Evolutionary conservation across 2,329 filamentous ascomycete species (phyloP).

Genomic region (Cladorrhinum sp.): DNA sequence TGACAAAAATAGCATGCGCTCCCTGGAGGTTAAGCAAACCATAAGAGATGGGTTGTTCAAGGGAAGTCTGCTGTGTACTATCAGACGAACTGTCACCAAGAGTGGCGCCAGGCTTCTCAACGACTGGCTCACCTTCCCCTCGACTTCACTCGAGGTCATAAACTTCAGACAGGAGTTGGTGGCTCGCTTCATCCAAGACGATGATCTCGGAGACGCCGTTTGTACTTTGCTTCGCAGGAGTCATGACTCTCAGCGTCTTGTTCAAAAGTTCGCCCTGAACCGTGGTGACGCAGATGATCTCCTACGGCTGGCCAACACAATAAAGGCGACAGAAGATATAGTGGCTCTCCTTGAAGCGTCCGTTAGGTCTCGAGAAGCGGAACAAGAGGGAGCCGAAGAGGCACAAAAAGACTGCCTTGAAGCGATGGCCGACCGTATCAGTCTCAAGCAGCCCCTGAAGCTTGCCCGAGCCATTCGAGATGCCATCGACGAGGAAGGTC

Average conservation of each 20-base stretch:
- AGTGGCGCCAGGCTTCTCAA: slow-evolving; percentile 82
- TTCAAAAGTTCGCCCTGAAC: slow-evolving; percentile 92
- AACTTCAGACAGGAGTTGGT: slow-evolving; percentile 79
- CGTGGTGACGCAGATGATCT: slow-evolving; percentile 91
- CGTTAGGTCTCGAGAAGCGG: slow-evolving; percentile 7
- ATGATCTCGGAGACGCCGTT: slow-evolving; percentile 67
- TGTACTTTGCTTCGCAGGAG: slow-evolving; percentile 67
- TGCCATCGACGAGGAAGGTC: slow-evolving; percentile 88
- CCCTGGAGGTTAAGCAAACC: slow-evolving; percentile 84
- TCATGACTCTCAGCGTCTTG: slow-evolving; percentile 81
- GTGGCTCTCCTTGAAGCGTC: slow-evolving; percentile 42
- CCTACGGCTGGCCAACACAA: slow-evolving; percentile 76
- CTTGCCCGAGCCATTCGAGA: slow-evolving; percentile 69
- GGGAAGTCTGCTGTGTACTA: slow-evolving; percentile 85
- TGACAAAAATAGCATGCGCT: slow-evolving; percentile 85
- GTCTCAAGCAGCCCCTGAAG: slow-evolving; percentile 62
- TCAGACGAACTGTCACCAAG: slow-evolving; percentile 85
- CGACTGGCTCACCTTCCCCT: slow-evolving; percentile 83
- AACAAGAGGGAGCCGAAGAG: not conserved
- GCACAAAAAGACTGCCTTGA: slow-evolving; percentile 37
- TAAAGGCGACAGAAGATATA: slow-evolving; percentile 69
- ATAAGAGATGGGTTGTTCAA: slow-evolving; percentile 74
- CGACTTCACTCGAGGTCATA: slow-evolving; percentile 79
- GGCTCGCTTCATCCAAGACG: slow-evolving; percentile 64
- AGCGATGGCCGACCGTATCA: slow-evolving; percentile 54